phyloP scores from a whole-genome alignment of 2,329 filamentous ascomycete species.

The Arachnopeziza araneosa region DNA sequence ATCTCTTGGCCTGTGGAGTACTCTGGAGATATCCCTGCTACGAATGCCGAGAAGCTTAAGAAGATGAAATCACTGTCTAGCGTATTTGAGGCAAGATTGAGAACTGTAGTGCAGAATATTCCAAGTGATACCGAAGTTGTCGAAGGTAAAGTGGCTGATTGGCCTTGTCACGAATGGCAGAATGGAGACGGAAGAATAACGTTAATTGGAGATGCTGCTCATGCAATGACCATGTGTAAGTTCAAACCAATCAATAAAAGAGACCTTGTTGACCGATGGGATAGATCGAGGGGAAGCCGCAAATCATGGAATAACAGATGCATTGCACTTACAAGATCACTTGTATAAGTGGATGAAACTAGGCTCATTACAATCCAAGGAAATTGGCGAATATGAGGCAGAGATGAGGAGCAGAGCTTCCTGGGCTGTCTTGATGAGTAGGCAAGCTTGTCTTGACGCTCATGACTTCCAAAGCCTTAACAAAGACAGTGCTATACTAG shows the following conservation, averaged over 20 bases:
- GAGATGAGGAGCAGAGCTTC: constrained; percentile 38
- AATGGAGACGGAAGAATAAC: constrained; percentile 36
- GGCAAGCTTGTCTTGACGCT: constrained; percentile 49
- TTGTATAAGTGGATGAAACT: constrained; percentile 4
- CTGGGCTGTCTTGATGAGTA: constrained; percentile 43
- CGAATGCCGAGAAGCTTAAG: too few species aligned
- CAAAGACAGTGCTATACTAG: too few species aligned
- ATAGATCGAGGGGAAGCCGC: constrained; percentile 52
- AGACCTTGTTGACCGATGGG: background rate
- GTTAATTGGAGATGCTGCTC: constrained; percentile 21
- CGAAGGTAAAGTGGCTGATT: constrained; percentile 43
- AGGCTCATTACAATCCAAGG: too few species aligned
- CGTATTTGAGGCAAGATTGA: constrained; percentile 35
- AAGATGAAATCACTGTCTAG: too few species aligned
- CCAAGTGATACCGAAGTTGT: constrained; percentile 39
- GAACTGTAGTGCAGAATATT: constrained; percentile 36
- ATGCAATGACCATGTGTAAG: constrained; percentile 57
- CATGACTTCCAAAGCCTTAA: constrained; percentile 38
- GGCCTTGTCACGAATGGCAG: constrained; percentile 36
- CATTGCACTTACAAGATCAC: constrained; percentile 37
- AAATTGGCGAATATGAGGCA: constrained; percentile 35
- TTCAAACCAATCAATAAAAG: background rate
- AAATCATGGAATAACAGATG: constrained; percentile 51
- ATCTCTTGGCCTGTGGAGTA: constrained; percentile 36
- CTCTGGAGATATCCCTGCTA: too few species aligned